These are phyloP conservation scores for Blastomyces parvus DNA, from an alignment of 2,329 filamentous ascomycete genomes.

Conservation along the genomic window DNA sequence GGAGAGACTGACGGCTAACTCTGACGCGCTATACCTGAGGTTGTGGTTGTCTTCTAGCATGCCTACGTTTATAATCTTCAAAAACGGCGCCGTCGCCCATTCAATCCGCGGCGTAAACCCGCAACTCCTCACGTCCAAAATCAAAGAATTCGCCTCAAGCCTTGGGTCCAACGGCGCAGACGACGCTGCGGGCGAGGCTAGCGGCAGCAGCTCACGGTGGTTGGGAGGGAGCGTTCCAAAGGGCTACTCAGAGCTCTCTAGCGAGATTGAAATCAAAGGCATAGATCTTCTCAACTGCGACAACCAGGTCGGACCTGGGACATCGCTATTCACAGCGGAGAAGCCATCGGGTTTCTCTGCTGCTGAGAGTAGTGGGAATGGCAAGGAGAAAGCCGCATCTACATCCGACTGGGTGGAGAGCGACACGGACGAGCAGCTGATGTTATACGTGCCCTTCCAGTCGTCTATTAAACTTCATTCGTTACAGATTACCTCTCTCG, in stretches of 20 bases:
- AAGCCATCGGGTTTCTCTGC: constrained; percentile 55
- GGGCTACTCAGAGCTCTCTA: constrained; percentile 74
- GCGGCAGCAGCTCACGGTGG: constrained; percentile 48
- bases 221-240: constrained; percentile 63
- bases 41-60: constrained; percentile 41
- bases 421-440: constrained; percentile 92
- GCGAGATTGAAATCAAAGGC: constrained; percentile 66
- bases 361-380: constrained; percentile 26
- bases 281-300: constrained; percentile 84
- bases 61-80: constrained; percentile 88
- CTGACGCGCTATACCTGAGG: not conserved
- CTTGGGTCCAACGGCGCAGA: constrained; percentile 43
- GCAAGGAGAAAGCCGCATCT: constrained; percentile 44
- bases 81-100: constrained; percentile 56
- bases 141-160: constrained; percentile 54
- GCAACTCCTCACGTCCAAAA: constrained; percentile 57
- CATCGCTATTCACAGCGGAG: constrained; percentile 59
- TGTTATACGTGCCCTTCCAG: constrained; percentile 87
- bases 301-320: constrained; percentile 61
- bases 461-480: constrained; percentile 83
- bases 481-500: constrained; percentile 71
- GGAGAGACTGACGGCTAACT: not conserved
- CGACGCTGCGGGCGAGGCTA: constrained; percentile 32
- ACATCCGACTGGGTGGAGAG: constrained; percentile 83
- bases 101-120: constrained; percentile 67